Percentiles rank a stretch among this genome's conserved stretches.
Evolutionary conservation across 1,284 basidiomycete species (phyloP).

Genomic region (Coniophora puteana): DNA sequence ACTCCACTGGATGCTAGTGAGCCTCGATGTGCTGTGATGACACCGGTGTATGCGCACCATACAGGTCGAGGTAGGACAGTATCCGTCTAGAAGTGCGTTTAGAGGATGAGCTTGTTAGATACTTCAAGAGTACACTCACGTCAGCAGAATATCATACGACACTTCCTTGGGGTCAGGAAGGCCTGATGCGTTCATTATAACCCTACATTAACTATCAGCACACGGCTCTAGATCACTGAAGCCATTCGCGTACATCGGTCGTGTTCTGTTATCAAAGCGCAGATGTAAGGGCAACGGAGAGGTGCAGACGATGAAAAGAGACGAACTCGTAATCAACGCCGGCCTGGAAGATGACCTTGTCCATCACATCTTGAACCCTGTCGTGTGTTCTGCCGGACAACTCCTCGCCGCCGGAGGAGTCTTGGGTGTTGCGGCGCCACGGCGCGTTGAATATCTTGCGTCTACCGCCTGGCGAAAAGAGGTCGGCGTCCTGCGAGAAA

Average conservation of each 20-base stretch:
- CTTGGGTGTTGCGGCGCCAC: constrained; percentile 18
- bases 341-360: constrained; percentile 77
- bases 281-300: constrained; percentile 9
- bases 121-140: constrained; percentile 44
- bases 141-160: constrained; percentile 73
- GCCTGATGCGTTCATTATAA: constrained; percentile 76
- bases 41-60: constrained; percentile 47
- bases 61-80: constrained; percentile 72
- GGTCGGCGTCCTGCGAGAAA: constrained; percentile 24
- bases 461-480: constrained; percentile 23
- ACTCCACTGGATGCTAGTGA: constrained; percentile 58
- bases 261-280: constrained; percentile 47
- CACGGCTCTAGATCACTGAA: neutral
- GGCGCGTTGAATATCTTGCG: constrained; percentile 30
- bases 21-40: constrained; percentile 1
- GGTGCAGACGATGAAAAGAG: constrained; percentile 4
- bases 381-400: constrained; percentile 40
- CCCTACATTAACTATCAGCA: constrained; percentile 41
- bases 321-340: constrained; percentile 83
- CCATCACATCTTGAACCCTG: constrained; percentile 61
- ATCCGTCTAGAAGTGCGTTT: constrained; percentile 48
- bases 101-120: constrained; percentile 5
- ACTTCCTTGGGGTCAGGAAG: constrained; percentile 76
- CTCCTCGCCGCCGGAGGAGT: constrained; percentile 14
- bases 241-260: constrained; percentile 66